A percentile compares a stretch with the other conserved stretches of the same genome.
Conservation (phyloP, 2,329 filamentous ascomycete genomes). For the Fusarium hostae region DNA sequence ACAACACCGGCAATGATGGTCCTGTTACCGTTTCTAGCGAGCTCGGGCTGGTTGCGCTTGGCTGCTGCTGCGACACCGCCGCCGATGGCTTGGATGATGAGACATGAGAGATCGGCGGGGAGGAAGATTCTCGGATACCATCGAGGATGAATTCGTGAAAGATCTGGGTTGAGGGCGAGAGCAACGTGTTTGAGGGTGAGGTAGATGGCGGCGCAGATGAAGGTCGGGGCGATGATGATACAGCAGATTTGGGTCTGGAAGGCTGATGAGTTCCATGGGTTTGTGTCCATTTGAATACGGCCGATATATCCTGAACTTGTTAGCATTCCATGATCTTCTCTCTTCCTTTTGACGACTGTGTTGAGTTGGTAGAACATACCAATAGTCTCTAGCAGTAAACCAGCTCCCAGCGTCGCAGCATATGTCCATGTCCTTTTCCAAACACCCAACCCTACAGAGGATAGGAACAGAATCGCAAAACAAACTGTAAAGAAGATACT, state of each 20-base stretch:
- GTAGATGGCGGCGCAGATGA: conserved; percentile 72
- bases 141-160: conserved; percentile 63
- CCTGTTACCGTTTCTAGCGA: conserved; percentile 60
- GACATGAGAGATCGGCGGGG: conserved; percentile 67
- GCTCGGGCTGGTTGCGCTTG: conserved; percentile 50
- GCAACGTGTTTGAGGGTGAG: conserved; percentile 71
- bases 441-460: conserved; percentile 56
- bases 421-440: conserved; percentile 67
- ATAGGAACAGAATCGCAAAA: conserved; percentile 59
- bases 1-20: conserved; percentile 65
- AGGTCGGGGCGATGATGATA: conserved; percentile 69
- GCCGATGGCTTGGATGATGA: conserved; percentile 68
- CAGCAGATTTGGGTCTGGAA: conserved; percentile 70
- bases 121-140: conserved; percentile 68
- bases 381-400: conserved; percentile 62
- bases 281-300: conserved; percentile 61
- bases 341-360: neutral
- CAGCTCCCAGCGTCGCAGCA: conserved; percentile 59
- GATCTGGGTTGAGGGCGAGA: conserved; percentile 58
- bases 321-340: neutral
- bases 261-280: conserved; percentile 64
- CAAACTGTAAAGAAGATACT: conserved; percentile 64
- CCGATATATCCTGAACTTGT: conserved; percentile 61
- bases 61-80: conserved; percentile 65
- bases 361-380: conserved; percentile 49